Conservation (phyloP, 2,329 filamentous ascomycete genomes). For the Paecilomyces niveus region DNA sequence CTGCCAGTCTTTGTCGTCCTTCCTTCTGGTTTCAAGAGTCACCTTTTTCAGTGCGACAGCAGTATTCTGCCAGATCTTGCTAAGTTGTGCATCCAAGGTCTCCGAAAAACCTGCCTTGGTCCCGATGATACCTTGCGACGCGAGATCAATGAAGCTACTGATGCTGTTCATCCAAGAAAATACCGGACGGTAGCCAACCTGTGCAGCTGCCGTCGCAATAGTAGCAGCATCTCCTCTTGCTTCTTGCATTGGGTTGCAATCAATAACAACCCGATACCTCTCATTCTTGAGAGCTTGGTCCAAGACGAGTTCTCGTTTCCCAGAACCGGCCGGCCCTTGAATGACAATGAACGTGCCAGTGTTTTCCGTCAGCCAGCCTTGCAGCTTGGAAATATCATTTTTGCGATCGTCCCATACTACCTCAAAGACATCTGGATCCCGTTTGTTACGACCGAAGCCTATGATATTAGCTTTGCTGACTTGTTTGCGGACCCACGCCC, state of each 20-base stretch:
- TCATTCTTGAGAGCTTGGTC: constrained; percentile 73
- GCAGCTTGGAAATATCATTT: constrained; percentile 71
- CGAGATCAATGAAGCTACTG: constrained; percentile 84
- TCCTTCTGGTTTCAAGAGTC: constrained; percentile 61
- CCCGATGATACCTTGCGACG: constrained; percentile 86
- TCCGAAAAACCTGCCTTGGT: constrained; percentile 93
- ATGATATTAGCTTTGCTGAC: constrained; percentile 38
- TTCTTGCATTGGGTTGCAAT: constrained; percentile 90
- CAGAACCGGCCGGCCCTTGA: constrained; percentile 84
- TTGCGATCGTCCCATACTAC: constrained; percentile 85
- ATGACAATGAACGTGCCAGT: constrained; percentile 90
- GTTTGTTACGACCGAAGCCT: constrained; percentile 39
- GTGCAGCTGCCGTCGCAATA: constrained; percentile 69
- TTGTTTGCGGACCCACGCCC: constrained; percentile 74
- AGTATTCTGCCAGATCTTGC: constrained; percentile 83
- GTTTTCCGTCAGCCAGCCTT: constrained; percentile 79
- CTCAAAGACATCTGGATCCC: constrained; percentile 62
- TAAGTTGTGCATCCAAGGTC: constrained; percentile 79
- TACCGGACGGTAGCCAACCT: constrained; percentile 85
- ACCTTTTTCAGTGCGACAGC: constrained; percentile 71
- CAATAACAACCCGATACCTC: constrained; percentile 73
- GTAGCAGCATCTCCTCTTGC: constrained; percentile 80
- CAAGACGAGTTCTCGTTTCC: constrained; percentile 80
- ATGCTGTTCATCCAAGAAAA: constrained; percentile 97
- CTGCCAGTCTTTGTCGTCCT: constrained; percentile 64